These are phyloP conservation scores for Gillenia trifoliata DNA, from an alignment of 306 rosid genomes.

Conservation along the genomic window DNA sequence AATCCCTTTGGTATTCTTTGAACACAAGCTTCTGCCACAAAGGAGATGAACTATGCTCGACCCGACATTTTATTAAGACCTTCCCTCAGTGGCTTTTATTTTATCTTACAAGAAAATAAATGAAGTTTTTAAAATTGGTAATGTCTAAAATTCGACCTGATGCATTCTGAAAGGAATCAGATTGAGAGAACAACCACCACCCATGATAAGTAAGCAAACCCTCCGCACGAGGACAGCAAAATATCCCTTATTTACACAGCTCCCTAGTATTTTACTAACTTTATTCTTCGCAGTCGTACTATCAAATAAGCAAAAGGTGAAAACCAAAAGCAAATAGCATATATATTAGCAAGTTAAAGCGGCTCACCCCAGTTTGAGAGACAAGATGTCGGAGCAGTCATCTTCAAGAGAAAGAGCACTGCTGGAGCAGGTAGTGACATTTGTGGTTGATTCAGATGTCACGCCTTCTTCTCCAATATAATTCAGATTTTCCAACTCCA, in stretches of 20 bases:
- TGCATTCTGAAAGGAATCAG: no score
- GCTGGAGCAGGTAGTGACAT: conserved; percentile 10
- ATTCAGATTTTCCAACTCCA: conserved; percentile 6
- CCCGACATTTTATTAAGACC: not conserved
- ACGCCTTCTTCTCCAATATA: conserved; percentile 15
- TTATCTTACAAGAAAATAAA: no score
- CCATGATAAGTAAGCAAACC: not conserved
- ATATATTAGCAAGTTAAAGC: not conserved
- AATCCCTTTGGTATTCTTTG: not conserved
- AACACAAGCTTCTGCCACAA: not conserved
- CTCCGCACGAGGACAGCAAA: not conserved
- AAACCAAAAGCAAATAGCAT: not conserved
- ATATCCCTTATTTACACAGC: not conserved
- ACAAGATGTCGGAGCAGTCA: conserved; percentile 28
- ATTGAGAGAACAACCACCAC: no score
- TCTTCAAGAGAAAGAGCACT: conserved; percentile 22
- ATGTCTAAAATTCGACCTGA: not conserved
- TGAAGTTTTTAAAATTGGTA: not conserved
- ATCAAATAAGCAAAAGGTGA: not conserved
- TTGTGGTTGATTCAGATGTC: conserved; percentile 34
- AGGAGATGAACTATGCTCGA: not conserved
- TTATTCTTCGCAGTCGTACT: not conserved
- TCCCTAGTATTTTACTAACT: not conserved
- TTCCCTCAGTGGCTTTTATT: not conserved
- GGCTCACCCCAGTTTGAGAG: conserved; percentile 33